A percentile compares a stretch with the other conserved stretches of the same genome.
Conservation (phyloP, 2,329 filamentous ascomycete species). For the Calonectria pteridis region DNA sequence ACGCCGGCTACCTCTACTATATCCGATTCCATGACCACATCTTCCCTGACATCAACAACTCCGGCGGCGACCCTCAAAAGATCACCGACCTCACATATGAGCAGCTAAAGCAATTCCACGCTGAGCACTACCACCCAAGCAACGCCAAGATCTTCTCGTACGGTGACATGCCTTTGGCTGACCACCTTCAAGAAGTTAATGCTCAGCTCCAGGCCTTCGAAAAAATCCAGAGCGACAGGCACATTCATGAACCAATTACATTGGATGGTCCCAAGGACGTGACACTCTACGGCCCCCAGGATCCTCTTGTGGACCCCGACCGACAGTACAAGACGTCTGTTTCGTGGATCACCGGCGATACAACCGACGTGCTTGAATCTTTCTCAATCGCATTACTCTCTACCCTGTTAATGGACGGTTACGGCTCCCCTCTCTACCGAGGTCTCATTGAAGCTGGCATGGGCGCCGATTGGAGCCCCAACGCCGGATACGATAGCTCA, state of each 20-base stretch:
- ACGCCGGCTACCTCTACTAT: conserved; percentile 95
- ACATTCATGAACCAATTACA: conserved; percentile 82
- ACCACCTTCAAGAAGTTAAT: conserved; percentile 85
- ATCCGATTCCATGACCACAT: conserved; percentile 96
- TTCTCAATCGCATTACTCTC: conserved; percentile 88
- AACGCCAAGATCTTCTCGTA: conserved; percentile 98
- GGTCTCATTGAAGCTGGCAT: conserved; percentile 90
- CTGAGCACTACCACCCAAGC: conserved; percentile 95
- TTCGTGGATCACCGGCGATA: conserved; percentile 91
- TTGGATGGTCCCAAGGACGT: conserved; percentile 78
- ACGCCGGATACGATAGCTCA: conserved; percentile 89
- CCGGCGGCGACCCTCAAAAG: conserved; percentile 93
- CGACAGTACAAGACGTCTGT: conserved; percentile 95
- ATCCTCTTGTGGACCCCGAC: conserved; percentile 86
- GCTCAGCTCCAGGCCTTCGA: conserved; percentile 80
- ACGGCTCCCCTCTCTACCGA: conserved; percentile 92
- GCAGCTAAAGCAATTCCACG: conserved; percentile 89
- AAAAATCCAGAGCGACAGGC: conserved; percentile 75
- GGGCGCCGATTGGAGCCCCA: conserved; percentile 93
- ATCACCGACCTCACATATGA: conserved; percentile 96
- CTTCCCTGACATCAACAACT: conserved; percentile 95
- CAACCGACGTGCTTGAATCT: conserved; percentile 85
- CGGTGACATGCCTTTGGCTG: conserved; percentile 87
- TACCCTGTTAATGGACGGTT: conserved; percentile 90
- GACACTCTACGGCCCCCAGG: conserved; percentile 82